A percentile compares a stretch with the other conserved stretches of the same genome.
Conservation (phyloP, 2,329 filamentous ascomycete species). For the Fusarium pseudoanthophilum region DNA sequence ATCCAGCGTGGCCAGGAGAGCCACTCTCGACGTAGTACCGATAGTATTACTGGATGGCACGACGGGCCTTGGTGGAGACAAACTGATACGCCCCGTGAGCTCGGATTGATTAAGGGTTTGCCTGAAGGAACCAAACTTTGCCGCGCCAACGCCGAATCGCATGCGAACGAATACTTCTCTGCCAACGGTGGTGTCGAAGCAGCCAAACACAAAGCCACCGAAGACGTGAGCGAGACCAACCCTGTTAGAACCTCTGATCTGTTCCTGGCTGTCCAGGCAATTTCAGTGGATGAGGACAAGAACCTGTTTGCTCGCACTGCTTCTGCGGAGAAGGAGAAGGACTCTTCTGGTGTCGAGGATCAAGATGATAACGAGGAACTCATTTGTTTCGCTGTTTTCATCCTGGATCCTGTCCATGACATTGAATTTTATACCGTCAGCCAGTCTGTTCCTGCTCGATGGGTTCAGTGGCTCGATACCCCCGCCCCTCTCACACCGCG, state of each 20-base stretch:
- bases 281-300: constrained; percentile 71
- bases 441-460: constrained; percentile 84
- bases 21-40: constrained; percentile 71
- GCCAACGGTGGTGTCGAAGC: constrained; percentile 81
- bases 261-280: constrained; percentile 93
- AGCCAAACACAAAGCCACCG: constrained; percentile 81
- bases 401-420: constrained; percentile 89
- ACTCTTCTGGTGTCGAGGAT: constrained; percentile 62
- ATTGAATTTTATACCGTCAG: constrained; percentile 87
- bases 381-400: constrained; percentile 79
- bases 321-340: constrained; percentile 64
- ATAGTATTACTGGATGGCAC: constrained; percentile 77
- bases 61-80: constrained; percentile 98
- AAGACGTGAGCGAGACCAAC: constrained; percentile 83
- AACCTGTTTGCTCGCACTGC: constrained; percentile 74
- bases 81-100: constrained; percentile 73
- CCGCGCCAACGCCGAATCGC: constrained; percentile 87
- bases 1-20: constrained; percentile 93
- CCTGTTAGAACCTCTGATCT: constrained; percentile 93
- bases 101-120: constrained; percentile 82
- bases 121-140: constrained; percentile 92
- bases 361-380: constrained; percentile 67
- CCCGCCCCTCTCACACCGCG: constrained; percentile 66
- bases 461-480: constrained; percentile 92
- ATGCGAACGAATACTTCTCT: constrained; percentile 86